Base-by-base conservation (phyloP, 495 filamentous ascomycete genomes). In the Penicillium mononematosum region DNA sequence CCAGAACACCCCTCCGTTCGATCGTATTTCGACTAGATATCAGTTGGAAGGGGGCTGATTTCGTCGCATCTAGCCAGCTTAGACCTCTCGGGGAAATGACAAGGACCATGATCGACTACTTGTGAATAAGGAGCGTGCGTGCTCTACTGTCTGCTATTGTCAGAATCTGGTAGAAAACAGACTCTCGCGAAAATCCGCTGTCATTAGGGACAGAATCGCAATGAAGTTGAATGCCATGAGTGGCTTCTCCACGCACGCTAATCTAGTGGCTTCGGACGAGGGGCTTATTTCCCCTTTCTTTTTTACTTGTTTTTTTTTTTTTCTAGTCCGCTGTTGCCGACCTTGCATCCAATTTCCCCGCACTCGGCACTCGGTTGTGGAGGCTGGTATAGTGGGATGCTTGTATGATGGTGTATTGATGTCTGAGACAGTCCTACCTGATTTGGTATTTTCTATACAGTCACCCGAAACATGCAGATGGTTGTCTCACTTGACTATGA, bases 271-370 rank as follows among this genome's bases (percentile, higher is more conserved):
- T 22, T 22, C 22, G 22, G 22, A 22, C 22, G 22, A 22, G 22
- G 22, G 22, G 22, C 22, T 22, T 22, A 22, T 22, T 22, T 22
- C 2, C 22, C 22, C 22, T 22, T 22, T 3, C 22, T 22, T 22
- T 22, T 22, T 20, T 20, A 20, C 20, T 20, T 20, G 20, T 1
- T 20, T 20, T 20, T 1, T n/a, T n/a, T 49, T 24, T 38, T 36
- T 50, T 36, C 20, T 50, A 24, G 31, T 34, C 48, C 1, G 22
- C 22, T 16, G 31, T 38, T 38, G 19, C 48, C 48, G 31, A 50
- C 20, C n/a, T 50, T 25, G 31, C 48, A 50, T 50, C 48, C 31
- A 24, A 38, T 50, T 36, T 50, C 14, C 22, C 44, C 44, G n/a
- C 44, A 22, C n/a, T n/a, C n/a, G n/a, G n/a, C 22, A 22, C 22